Evolutionary conservation across 2,329 filamentous ascomycete genomes (phyloP).

Genomic region (Colletotrichum gloeosporioides): DNA sequence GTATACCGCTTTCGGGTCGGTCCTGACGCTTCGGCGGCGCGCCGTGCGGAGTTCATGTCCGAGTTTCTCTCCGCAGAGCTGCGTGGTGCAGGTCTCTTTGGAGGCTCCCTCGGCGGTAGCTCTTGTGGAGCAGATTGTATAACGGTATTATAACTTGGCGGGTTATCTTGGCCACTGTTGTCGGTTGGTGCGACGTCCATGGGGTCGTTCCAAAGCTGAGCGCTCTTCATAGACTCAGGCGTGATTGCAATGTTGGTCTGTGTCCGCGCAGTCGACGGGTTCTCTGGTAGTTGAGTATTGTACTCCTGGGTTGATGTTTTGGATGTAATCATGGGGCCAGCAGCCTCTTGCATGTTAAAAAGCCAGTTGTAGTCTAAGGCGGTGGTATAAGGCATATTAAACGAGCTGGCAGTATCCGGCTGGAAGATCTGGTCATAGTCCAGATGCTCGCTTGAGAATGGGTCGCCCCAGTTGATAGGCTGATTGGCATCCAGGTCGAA

Average conservation of each 20-base stretch:
- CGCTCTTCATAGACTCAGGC: slow-evolving; percentile 26
- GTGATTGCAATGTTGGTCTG: slow-evolving; percentile 17
- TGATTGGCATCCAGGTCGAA: not conserved
- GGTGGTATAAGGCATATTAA: slow-evolving; percentile 70
- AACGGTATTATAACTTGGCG: slow-evolving; percentile 19
- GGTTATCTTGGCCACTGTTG: not conserved
- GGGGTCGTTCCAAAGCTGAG: slow-evolving; percentile 25
- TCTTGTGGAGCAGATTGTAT: not conserved
- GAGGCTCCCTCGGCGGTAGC: not conserved
- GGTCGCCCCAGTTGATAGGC: not conserved
- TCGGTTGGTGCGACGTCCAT: not conserved
- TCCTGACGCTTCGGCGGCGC: not conserved
- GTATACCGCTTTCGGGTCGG: not conserved
- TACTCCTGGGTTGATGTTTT: not conserved
- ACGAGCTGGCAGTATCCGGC: slow-evolving; percentile 67
- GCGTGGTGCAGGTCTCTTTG: not conserved
- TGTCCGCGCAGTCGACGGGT: not conserved
- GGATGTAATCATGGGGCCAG: not conserved
- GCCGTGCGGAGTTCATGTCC: not conserved
- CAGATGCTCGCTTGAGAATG: slow-evolving; percentile 15
- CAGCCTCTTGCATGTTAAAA: slow-evolving; percentile 52
- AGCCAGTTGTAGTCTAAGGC: slow-evolving; percentile 68
- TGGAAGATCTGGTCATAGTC: slow-evolving; percentile 61
- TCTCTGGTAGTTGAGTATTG: not conserved
- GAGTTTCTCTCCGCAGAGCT: not conserved